Evolutionary conservation across 805 yeast genomes (phyloP), one percentile per base, ranked within the genome.

Genomic region (Huiozyma naganishii): DNA sequence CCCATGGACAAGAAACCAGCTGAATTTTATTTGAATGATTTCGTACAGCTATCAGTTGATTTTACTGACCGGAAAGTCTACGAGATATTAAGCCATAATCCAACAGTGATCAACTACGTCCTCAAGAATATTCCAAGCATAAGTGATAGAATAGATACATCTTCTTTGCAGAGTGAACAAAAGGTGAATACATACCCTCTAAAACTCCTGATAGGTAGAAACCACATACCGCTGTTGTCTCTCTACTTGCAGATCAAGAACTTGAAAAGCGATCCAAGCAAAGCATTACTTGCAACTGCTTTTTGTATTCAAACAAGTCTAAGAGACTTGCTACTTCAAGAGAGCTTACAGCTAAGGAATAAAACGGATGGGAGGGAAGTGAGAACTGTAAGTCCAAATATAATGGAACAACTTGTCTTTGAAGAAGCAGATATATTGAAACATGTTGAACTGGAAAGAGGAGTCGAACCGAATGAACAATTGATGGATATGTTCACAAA

Each of bases 1-100:
- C 13, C 29, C 7, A 7, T 58, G 2, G 32, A 44, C 1, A 48
- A 48, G 11, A 65, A 54, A 42, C 73, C 74, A 1, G 11, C 9
- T 5, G 29, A 44, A 7, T 46, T 46, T 10, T 58, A 60, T 1
- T 44, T 72, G 12, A 47, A 60, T 35, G 48, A 53, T 9, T 48
- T 66, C 10, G 50, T 45, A 2, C 36, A 12, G 28, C 13, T 50
- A 10, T 53, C 43, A 41, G 44, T 48, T 17, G 43, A 32, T 32
- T 49, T 48, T 27, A 48, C 44, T 49, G 59, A 45, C 41, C 48
- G 39, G n/a, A 29, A 36, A 30, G 38, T 6, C n/a, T 48, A 10
- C 51, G 52, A 40, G 6, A 37, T 39, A 10, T 37, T 51, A 11
- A 49, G 7, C 27, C 36, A 38, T 6, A 49, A 53, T 40, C 59